Base-by-base conservation (phyloP, 75 land plant genomes). In the Chamaecyparis obtusa region DNA sequence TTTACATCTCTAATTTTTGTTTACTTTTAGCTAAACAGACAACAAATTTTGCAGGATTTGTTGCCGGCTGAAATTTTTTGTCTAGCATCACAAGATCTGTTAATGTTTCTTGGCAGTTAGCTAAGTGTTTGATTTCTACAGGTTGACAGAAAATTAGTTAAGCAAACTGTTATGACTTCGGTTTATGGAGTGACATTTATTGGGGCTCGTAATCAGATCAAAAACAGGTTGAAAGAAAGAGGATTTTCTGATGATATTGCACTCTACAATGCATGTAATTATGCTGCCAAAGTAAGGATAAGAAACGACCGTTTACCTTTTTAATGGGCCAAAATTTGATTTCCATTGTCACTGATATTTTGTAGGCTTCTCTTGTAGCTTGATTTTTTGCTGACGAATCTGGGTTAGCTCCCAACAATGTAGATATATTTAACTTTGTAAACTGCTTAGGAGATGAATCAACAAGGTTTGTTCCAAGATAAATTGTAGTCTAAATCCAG, bases 131-230 rank as follows among this genome's bases (percentile, higher is more conserved):
- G 81, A 19, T 41, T n/a, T 88, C 71, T 90, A 85, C 90, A 98
- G 99, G 98, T 98, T 86, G 99, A 98, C 74, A 86, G 99, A 71
- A 98, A 98, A 87, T 87, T 98, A 83, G 99, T 98, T 83, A 98
- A 98, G 90, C 99, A 98, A 87, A 98, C 99, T 35, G 99, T 98
- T 49, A 98, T 98, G 99, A 98, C 99, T 75, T 98, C 99, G 49
- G 99, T 98, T 0, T 98, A 98, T 91, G 99, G 99, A 64, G 99
- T 98, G 3, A 98, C 99, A 5, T 98, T 90, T 89, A 89, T 95
- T 86, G 99, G 99, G 60, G 99, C 99, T 8, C 95, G 99, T 49
- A 95, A 93, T 71, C 99, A 98, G 79, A 98, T 98, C 78, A 92
- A 89, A 78, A 93, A 89, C 72, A 94, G 99, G 81, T 88, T 98